Evolutionary conservation across 345 rosid genomes (phyloP).

Genomic region (Laguncularia racemosa): DNA sequence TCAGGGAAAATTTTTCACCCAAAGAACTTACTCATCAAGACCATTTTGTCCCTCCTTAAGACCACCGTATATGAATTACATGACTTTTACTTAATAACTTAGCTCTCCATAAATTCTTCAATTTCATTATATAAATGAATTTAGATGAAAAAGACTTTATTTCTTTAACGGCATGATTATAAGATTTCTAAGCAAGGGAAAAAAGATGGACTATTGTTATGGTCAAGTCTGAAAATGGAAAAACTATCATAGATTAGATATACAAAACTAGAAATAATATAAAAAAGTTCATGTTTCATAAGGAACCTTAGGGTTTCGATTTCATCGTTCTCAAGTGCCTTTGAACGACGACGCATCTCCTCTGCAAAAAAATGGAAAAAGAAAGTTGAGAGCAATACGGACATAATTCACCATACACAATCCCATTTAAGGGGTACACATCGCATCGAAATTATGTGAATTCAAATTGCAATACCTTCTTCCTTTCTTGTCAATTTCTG

Average conservation of each 20-base stretch:
- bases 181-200: too few relatives aligned
- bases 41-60: too few relatives aligned
- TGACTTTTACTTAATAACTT: too few relatives aligned
- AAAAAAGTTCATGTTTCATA: background rate
- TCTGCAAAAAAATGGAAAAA: conserved; percentile 32
- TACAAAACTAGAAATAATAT: conserved; percentile 1
- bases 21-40: too few relatives aligned
- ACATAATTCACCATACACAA: background rate
- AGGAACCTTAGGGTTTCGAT: conserved; percentile 64
- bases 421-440: background rate
- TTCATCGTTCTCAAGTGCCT: conserved; percentile 57
- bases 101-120: too few relatives aligned
- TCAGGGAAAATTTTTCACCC: too few relatives aligned
- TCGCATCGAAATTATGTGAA: background rate
- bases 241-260: background rate
- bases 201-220: too few relatives aligned
- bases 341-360: conserved; percentile 67
- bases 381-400: conserved; percentile 3
- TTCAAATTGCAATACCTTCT: conserved; percentile 53
- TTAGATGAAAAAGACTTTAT: too few relatives aligned
- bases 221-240: too few relatives aligned
- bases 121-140: too few relatives aligned
- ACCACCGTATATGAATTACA: too few relatives aligned
- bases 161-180: too few relatives aligned
- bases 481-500: conserved; percentile 67